Conservation (phyloP, 192 early-diverging fungal species). For the Neocallimastix lanati region DNA sequence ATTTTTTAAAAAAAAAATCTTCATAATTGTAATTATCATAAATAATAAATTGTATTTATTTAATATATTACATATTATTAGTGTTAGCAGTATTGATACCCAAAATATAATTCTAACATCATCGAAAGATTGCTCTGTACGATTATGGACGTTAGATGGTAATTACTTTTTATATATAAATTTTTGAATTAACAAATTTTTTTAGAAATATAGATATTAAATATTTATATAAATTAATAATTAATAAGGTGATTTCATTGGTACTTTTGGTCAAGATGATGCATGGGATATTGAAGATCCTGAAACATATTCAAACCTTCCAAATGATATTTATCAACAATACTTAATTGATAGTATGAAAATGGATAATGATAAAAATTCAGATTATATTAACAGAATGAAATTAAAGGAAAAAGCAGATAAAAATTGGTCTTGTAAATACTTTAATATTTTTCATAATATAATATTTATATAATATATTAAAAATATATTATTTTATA, state of each 20-base stretch:
- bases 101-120: neutral
- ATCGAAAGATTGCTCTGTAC: neutral
- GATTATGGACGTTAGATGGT: neutral
- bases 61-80: too few species aligned
- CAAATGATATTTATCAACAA: neutral
- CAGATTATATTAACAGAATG: neutral
- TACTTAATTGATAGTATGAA: neutral
- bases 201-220: too few species aligned
- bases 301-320: conserved; percentile 13
- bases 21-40: too few species aligned
- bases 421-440: neutral
- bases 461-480: too few species aligned
- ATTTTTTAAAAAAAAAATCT: too few species aligned
- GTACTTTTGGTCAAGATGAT: conserved; percentile 23
- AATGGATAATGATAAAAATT: neutral
- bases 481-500: too few species aligned
- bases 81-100: neutral
- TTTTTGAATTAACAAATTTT: too few species aligned
- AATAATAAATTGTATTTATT: too few species aligned
- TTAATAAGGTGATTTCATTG: conserved; percentile 26
- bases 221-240: too few species aligned
- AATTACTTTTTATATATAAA: too few species aligned
- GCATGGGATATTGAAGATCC: conserved; percentile 21
- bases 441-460: neutral
- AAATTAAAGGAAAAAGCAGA: neutral